Base-by-base conservation (phyloP, 352 stramenopile genomes). In the Globisporangium nodosum region DNA sequence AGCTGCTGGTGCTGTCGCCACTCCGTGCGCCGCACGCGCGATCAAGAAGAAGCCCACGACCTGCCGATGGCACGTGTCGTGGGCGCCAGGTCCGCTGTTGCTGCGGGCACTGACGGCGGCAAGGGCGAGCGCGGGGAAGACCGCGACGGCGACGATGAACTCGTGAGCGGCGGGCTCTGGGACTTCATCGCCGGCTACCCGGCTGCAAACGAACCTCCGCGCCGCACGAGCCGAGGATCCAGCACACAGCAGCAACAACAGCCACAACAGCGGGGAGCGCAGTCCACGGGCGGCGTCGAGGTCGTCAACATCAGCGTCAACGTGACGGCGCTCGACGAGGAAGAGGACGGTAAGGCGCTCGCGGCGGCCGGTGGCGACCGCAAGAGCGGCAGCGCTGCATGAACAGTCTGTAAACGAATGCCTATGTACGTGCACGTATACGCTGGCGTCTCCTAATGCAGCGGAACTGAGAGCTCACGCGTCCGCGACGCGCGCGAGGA, bases 401-500 rank as follows among this genome's bases (percentile, higher is more conserved):
- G 40, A 27, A 40, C 8, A n/a, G 11, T 15, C 18, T 39, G n/a
- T 18, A 16, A 39, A 48, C 24, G 51, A 47, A 50, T 58, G 35
- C 21, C 37, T 50, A 24, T 37, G 12, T 51, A 18, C 8, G 21
- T 48, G 16, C 11, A 39, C 16, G 24, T 39, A 18, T 21, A 15
- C 18, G 42, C 16, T 46, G 12, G 40, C 12, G 40, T 20, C 12
- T 16, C 15, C 24, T 27, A 27, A 27, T 27, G 24, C 24, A 27
- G 24, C 24, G 24, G 5, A 20, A 18, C 5, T 20, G 8, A 47
- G 40, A 21, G 18, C 16, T 24, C 49, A 49, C 40, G 27, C 15
- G 37, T 52, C 27, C 43, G 47, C 21, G 42, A 76, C 60, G 33
- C 27, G 20, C 7, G 30, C 49, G n/a, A 77, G 61, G 42, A 77